These are phyloP conservation scores for Microthlaspi erraticum DNA, from an alignment of 345 rosid genomes.

Conservation along the genomic window DNA sequence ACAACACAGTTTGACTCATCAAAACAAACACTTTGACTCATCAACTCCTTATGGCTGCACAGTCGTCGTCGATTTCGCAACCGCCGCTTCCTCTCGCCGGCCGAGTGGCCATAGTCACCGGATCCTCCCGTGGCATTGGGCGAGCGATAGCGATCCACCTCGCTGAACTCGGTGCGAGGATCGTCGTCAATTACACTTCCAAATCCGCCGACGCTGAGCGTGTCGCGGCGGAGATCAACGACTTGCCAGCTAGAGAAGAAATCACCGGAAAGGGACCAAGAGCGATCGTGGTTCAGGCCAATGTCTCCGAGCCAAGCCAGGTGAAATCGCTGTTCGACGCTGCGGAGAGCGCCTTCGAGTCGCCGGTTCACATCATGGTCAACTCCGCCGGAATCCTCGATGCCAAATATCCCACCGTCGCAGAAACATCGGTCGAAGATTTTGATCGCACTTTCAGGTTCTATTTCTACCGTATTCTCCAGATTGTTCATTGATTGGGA, in stretches of 20 bases:
- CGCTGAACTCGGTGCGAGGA: constrained; percentile 65
- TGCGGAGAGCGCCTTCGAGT: constrained; percentile 58
- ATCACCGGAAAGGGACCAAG: constrained; percentile 36
- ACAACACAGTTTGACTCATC: too few species aligned
- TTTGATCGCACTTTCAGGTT: constrained; percentile 52
- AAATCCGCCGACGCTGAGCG: constrained; percentile 58
- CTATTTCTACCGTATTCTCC: background rate
- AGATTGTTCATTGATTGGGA: background rate
- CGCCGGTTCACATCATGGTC: constrained; percentile 58
- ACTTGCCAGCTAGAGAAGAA: constrained; percentile 35
- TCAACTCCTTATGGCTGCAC: constrained; percentile 14
- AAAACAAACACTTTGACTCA: background rate
- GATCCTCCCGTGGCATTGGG: constrained; percentile 77
- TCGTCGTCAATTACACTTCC: constrained; percentile 59
- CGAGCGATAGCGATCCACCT: constrained; percentile 63
- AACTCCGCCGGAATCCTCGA: constrained; percentile 62
- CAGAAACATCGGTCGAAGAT: constrained; percentile 59
- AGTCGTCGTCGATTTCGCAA: constrained; percentile 19
- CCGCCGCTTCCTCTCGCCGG: constrained; percentile 50
- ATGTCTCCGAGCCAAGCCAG: constrained; percentile 65
- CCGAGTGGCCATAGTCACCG: constrained; percentile 70
- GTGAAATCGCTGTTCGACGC: constrained; percentile 63
- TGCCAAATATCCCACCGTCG: constrained; percentile 59
- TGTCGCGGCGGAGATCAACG: constrained; percentile 54
- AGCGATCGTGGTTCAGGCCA: constrained; percentile 56